These are phyloP conservation scores for Pichia inconspicua DNA, from an alignment of 1,139 yeast species.

Conservation along the genomic window DNA sequence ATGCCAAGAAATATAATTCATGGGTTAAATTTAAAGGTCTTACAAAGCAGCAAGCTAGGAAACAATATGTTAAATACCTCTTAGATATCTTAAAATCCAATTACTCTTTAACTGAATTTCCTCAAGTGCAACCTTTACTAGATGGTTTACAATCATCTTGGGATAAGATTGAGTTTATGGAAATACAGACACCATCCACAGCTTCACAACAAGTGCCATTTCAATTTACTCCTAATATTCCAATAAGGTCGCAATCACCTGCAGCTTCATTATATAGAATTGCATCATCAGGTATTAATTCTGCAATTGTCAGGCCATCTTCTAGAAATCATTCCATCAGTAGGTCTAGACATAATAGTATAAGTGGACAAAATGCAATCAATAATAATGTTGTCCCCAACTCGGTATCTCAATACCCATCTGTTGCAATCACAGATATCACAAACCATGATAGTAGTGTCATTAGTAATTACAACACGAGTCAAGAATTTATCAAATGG, in stretches of 20 bases:
- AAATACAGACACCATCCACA: neutral
- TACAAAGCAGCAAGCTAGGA: slow-evolving; percentile 65
- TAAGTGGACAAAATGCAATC: slow-evolving; percentile 7
- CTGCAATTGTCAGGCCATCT: slow-evolving; percentile 23
- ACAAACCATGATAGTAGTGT: neutral
- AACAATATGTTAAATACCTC: slow-evolving; percentile 56
- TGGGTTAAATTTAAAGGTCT: slow-evolving; percentile 75
- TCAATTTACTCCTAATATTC: neutral
- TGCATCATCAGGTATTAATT: slow-evolving; percentile 24
- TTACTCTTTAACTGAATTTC: slow-evolving; percentile 1
- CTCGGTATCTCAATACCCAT: neutral
- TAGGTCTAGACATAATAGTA: slow-evolving; percentile 15
- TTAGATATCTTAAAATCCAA: slow-evolving; percentile 37
- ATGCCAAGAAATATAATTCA: slow-evolving; percentile 75
- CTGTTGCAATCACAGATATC: neutral
- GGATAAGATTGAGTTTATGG: slow-evolving; percentile 42
- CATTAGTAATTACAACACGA: neutral
- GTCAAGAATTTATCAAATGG: slow-evolving; percentile 26
- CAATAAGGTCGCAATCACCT: slow-evolving; percentile 24
- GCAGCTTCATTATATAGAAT: slow-evolving; percentile 27
- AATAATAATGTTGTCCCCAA: neutral
- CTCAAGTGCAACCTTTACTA: neutral
- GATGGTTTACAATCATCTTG: slow-evolving; percentile 29
- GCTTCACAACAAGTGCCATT: neutral
- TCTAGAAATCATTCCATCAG: slow-evolving; percentile 21